Evolutionary conservation across 768 basidiomycete species (phyloP).

Genomic region (Trametes gibbosa): DNA sequence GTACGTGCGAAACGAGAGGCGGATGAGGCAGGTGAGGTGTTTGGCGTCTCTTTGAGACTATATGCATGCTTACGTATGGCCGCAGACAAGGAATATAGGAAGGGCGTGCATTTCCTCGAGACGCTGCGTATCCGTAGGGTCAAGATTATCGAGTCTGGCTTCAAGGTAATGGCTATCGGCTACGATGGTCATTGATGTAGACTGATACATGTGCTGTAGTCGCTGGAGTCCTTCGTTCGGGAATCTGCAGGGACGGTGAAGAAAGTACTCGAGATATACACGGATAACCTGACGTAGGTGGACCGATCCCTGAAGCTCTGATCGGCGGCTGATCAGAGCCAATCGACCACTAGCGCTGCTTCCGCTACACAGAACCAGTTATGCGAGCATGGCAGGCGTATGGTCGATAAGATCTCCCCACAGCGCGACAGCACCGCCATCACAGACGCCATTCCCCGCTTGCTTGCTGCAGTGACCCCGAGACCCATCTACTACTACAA

Average conservation of each 20-base stretch:
- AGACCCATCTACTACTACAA: conserved; percentile 75
- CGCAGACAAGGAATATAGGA: conserved; percentile 88
- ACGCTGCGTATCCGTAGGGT: conserved; percentile 78
- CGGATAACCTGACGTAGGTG: conserved; percentile 74
- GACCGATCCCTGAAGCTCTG: background rate
- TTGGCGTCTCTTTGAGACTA: background rate
- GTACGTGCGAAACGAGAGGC: conserved; percentile 86
- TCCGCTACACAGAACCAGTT: conserved; percentile 72
- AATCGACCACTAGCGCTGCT: conserved; percentile 57
- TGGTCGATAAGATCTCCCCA: conserved; percentile 66
- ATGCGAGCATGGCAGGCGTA: conserved; percentile 57
- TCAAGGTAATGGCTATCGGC: conserved; percentile 51
- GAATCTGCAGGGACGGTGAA: conserved; percentile 69
- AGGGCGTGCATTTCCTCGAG: conserved; percentile 90
- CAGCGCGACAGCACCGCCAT: conserved; percentile 65
- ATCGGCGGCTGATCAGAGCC: background rate
- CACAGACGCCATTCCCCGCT: conserved; percentile 54
- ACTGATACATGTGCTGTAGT: conserved; percentile 44
- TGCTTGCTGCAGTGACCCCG: conserved; percentile 63
- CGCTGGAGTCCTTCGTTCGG: conserved; percentile 73
- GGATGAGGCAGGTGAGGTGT: conserved; percentile 78
- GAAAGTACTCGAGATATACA: conserved; percentile 64
- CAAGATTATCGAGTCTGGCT: conserved; percentile 80
- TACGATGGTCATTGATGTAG: background rate
- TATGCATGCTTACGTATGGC: background rate